Evolutionary conservation across 1,284 basidiomycete genomes (phyloP), one percentile per base, ranked within the genome.

Genomic region (Entoloma clypeatum): DNA sequence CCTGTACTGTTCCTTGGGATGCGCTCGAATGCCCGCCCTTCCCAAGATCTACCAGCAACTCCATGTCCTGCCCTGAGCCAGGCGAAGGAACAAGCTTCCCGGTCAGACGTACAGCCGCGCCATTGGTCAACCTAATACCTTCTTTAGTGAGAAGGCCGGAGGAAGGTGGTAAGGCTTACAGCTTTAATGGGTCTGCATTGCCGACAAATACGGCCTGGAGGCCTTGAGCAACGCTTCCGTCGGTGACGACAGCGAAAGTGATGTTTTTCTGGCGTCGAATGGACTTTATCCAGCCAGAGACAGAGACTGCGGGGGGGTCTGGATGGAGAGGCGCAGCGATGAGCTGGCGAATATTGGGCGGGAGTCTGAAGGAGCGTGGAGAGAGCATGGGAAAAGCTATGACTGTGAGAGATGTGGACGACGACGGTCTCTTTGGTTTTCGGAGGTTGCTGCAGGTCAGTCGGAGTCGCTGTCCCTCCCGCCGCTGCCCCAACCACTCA

Each of bases 201-300:
- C 59, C 42, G 11, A 69, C 57, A 49, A 92, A 71, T 4, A 96
- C 91, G 1, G 83, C 86, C 61, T 97, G 93, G 10, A 95, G 55
- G 1, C 77, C 78, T 14, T 69, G 62, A 5, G 71, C 54, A 1
- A 75, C 78, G 40, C 84, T 88, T 2, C 92, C 92, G 62, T 97
- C 93, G 36, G 77, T 81, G 40, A 96, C 62, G 30, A 88, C 82
- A 0, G 83, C 84, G 55, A 96, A 96, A 0, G 88, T 74, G 21
- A 93, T 72, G 41, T 83, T 82, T 70, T 95, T 95, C 65, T 94
- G 91, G 23, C 77, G 75, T 28, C 92, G 75, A 31, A 94, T 73
- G 1, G 85, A 87, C 56, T 83, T 85, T 39, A 96, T 71, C 89
- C 91, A 95, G 33, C 90, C 92, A 45, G 80, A 72, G 16, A 86